Conservation (phyloP, 2,329 filamentous ascomycete genomes). For the Bipolaris sorokiniana region DNA sequence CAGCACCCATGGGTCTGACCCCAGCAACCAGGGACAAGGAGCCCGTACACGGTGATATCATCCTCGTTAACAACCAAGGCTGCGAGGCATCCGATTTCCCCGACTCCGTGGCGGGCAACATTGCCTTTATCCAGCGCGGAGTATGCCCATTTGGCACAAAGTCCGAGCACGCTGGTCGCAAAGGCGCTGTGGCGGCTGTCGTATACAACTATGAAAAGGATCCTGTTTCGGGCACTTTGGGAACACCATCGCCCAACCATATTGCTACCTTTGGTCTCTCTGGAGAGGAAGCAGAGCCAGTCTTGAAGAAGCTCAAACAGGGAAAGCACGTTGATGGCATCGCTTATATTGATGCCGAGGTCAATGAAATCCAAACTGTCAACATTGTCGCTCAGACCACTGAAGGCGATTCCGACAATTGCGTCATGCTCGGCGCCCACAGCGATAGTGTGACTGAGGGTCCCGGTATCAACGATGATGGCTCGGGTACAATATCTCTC, state of each 20-base stretch:
- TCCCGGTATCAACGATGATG: slow-evolving; percentile 53
- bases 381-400: slow-evolving; percentile 52
- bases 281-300: slow-evolving; percentile 64
- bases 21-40: slow-evolving; percentile 47
- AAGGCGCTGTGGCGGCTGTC: slow-evolving; percentile 74
- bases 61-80: slow-evolving; percentile 44
- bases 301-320: slow-evolving; percentile 58
- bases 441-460: slow-evolving; percentile 50
- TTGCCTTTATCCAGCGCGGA: slow-evolving; percentile 76
- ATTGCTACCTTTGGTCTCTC: slow-evolving; percentile 74
- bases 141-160: slow-evolving; percentile 76
- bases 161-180: slow-evolving; percentile 69
- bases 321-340: slow-evolving; percentile 51
- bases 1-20: slow-evolving; percentile 45
- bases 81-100: slow-evolving; percentile 64
- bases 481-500: slow-evolving; percentile 48
- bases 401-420: slow-evolving; percentile 48
- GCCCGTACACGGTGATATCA: slow-evolving; percentile 44
- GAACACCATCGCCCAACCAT: slow-evolving; percentile 63
- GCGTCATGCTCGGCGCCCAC: slow-evolving; percentile 52
- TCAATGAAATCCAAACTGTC: slow-evolving; percentile 57
- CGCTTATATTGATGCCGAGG: slow-evolving; percentile 56
- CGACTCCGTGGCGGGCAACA: slow-evolving; percentile 63
- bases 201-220: slow-evolving; percentile 77
- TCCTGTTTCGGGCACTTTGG: slow-evolving; percentile 69